Evolutionary conservation across 164 flowering plant genomes (phyloP).

Genomic region (Chloranthus sessilifolius): DNA sequence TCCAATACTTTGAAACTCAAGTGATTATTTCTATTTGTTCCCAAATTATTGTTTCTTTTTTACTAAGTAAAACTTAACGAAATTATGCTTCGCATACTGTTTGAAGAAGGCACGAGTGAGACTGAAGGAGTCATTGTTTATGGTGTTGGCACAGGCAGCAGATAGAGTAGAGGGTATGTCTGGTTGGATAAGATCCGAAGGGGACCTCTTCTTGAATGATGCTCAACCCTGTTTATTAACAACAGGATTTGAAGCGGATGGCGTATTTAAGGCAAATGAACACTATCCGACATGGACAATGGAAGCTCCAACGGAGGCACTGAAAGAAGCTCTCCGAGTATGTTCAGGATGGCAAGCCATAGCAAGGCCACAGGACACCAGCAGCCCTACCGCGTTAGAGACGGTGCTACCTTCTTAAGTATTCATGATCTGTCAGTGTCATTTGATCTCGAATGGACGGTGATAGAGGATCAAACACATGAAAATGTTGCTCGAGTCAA

Average conservation of each 20-base stretch:
- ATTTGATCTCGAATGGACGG: too few species aligned
- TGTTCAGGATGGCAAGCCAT: slow-evolving; percentile 37
- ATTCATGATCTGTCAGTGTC: too few species aligned
- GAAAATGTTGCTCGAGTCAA: too few species aligned
- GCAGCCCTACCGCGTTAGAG: too few species aligned
- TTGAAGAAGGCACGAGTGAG: too few species aligned
- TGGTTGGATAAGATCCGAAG: slow-evolving; percentile 37
- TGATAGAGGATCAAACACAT: too few species aligned
- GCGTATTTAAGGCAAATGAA: slow-evolving; percentile 29
- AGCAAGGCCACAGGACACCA: slow-evolving; percentile 27
- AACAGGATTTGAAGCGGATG: slow-evolving; percentile 6
- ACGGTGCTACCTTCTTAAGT: too few species aligned
- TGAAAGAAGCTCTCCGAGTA: slow-evolving; percentile 25
- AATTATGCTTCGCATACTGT: too few species aligned
- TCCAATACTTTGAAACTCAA: too few species aligned
- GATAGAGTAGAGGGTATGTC: slow-evolving; percentile 24
- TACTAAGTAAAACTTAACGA: too few species aligned
- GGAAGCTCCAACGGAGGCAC: slow-evolving; percentile 29
- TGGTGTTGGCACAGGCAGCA: slow-evolving; percentile 27
- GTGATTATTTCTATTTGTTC: too few species aligned
- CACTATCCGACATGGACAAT: slow-evolving; percentile 29
- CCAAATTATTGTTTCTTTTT: too few species aligned
- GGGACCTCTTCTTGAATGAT: slow-evolving; percentile 31
- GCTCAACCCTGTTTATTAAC: slow-evolving; percentile 20
- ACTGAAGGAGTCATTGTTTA: background rate